Base-by-base conservation (phyloP, 495 filamentous ascomycete genomes). In the Hypoxylon fuscum region DNA sequence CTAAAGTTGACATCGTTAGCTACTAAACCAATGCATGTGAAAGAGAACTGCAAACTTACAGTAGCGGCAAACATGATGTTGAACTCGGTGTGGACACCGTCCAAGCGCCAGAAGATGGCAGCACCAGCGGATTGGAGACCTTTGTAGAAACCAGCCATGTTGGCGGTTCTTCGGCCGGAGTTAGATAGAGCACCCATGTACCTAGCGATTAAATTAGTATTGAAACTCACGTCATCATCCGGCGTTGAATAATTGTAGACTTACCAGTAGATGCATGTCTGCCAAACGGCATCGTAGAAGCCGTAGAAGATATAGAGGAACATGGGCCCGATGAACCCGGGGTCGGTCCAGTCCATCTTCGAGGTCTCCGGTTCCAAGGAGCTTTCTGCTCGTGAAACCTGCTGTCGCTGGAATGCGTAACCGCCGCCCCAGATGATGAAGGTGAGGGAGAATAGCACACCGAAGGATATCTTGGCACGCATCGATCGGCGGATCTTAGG, bases 141-240 rank as follows among this genome's bases (percentile, higher is more conserved):
- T 71, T 97, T 97, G 83, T 96, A 97, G 81, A 94, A 97, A 50
- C 94, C 94, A 27, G 92, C 87, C 68, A 95, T 90, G 79, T 97
- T 96, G 76, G 94, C 94, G 17, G 94, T 82, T 69, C 93, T 96
- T 69, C 93, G 90, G 59, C 88, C 85, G 42, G 95, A 96, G 81
- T 98, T 97, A 68, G 87, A 91, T 25, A 96, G 81, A 14, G 92
- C 87, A 29, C 94, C 94, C 90, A 98, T 96, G 76, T 67, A 67
- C 68, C 47, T 66, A 29, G 38, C 20, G 31, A 66, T 31, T 52
- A 20, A 25, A 46, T 75, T 62, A 74, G 64, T 56, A 67, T 22
- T 29, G 18, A 1, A 10, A 1, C 17, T 14, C 15, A 48, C 43
- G 22, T 52, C 55, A 43, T 52, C 46, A 50, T 55, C 54, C 11